A percentile compares a stretch with the other conserved stretches of the same genome.
These are phyloP conservation scores for Epichloe scottii DNA, from an alignment of 2,329 filamentous ascomycete species.

Conservation along the genomic window DNA sequence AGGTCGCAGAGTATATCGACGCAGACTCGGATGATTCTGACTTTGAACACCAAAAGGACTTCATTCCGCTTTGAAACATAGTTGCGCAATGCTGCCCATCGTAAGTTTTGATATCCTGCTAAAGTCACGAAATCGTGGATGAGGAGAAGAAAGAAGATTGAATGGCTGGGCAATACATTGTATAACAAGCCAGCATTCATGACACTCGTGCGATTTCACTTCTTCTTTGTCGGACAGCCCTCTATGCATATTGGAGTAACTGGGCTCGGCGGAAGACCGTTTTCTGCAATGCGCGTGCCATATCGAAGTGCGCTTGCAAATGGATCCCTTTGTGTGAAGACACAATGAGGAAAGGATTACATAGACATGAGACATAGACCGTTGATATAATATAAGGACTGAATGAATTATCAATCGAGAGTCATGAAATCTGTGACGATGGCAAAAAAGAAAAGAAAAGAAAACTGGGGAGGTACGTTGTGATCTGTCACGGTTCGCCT, in stretches of 20 bases:
- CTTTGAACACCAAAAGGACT: slow-evolving; percentile 47
- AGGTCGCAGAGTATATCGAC: slow-evolving; percentile 52
- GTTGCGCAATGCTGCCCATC: background rate
- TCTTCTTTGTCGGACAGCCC: no score
- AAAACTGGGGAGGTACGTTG: no score
- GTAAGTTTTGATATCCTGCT: slow-evolving; percentile 1
- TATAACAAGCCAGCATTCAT: background rate
- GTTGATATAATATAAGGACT: background rate
- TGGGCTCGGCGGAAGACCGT: background rate
- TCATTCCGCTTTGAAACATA: slow-evolving; percentile 30
- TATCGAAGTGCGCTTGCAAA: background rate
- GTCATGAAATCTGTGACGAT: no score
- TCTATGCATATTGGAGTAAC: background rate
- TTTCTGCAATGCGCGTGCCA: background rate
- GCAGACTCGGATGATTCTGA: slow-evolving; percentile 42
- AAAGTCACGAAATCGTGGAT: background rate
- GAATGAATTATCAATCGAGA: no score
- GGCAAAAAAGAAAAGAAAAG: no score
- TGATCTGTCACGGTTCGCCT: no score
- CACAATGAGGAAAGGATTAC: background rate
- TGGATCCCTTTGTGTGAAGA: background rate
- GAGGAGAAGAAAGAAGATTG: background rate
- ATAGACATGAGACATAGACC: background rate
- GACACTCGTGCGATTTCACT: background rate
- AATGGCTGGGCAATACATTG: background rate